A percentile compares a stretch with the other conserved stretches of the same genome.
phyloP scores from a whole-genome alignment of 257 asterid genomes.

The Solanum ahanhuiri region DNA sequence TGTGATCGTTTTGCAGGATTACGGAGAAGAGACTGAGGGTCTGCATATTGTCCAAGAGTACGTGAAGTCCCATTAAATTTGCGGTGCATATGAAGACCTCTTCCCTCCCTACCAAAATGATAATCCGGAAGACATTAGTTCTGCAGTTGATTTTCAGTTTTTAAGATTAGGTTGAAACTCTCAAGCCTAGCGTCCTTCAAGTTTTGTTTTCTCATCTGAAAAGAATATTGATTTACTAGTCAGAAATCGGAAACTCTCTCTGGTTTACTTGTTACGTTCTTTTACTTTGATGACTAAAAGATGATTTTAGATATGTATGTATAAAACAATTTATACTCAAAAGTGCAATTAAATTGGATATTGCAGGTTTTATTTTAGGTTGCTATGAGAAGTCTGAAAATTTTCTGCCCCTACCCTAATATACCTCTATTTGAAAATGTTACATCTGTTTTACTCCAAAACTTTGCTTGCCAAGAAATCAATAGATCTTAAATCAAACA shows the following conservation, averaged over 20 bases:
- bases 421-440: too few species aligned
- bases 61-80: constrained; percentile 38
- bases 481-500: too few species aligned
- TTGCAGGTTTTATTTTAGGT: background rate
- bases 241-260: background rate
- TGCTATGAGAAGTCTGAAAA: background rate
- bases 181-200: background rate
- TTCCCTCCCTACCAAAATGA: background rate
- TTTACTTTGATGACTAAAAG: background rate
- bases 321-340: background rate
- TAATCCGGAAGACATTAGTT: background rate
- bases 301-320: background rate
- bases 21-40: constrained; percentile 66
- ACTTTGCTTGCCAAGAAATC: background rate
- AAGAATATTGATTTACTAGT: background rate
- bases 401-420: background rate
- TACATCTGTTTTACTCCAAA: background rate
- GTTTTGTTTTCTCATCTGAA: background rate
- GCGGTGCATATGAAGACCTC: background rate
- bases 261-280: background rate
- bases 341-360: background rate
- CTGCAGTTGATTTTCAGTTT: background rate
- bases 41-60: constrained; percentile 65
- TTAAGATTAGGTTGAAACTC: background rate
- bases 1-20: constrained; percentile 38